These are phyloP conservation scores for Geranium incanum DNA, from an alignment of 441 rosid genomes.

Conservation along the genomic window DNA sequence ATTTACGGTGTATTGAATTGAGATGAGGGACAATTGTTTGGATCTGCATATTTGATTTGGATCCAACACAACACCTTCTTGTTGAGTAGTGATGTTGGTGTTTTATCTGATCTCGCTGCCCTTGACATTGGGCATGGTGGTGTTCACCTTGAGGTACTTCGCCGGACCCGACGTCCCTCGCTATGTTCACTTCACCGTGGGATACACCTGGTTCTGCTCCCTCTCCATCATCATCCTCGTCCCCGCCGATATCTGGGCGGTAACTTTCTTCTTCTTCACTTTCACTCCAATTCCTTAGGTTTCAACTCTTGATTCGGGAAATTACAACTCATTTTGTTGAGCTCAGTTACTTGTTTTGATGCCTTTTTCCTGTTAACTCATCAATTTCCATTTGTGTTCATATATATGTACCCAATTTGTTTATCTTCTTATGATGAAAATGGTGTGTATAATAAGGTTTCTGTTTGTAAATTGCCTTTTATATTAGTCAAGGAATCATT, in stretches of 20 bases:
- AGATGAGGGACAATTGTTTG: background rate
- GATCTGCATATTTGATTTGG: background rate
- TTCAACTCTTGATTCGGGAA: background rate
- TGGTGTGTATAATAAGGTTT: background rate
- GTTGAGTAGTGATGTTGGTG: slow-evolving; percentile 65
- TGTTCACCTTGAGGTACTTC: slow-evolving; percentile 71
- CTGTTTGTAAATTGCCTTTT: background rate
- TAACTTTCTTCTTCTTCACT: slow-evolving; percentile 12
- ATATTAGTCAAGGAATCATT: background rate
- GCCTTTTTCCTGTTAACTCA: background rate
- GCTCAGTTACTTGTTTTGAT: background rate
- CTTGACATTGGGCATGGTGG: slow-evolving; percentile 81
- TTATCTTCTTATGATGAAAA: no score
- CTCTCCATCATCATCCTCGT: slow-evolving; percentile 92
- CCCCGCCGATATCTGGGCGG: slow-evolving; percentile 97
- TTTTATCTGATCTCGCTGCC: slow-evolving; percentile 96
- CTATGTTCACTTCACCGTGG: slow-evolving; percentile 81
- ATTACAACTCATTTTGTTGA: background rate
- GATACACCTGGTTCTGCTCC: slow-evolving; percentile 96
- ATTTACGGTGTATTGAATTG: no score
- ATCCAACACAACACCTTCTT: background rate
- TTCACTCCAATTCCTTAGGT: background rate
- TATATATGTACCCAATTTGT: no score
- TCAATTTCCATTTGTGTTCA: background rate
- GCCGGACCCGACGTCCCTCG: slow-evolving; percentile 94